Base-by-base conservation (phyloP, 2,329 filamentous ascomycete species). In the Botryosphaeria agaves region DNA sequence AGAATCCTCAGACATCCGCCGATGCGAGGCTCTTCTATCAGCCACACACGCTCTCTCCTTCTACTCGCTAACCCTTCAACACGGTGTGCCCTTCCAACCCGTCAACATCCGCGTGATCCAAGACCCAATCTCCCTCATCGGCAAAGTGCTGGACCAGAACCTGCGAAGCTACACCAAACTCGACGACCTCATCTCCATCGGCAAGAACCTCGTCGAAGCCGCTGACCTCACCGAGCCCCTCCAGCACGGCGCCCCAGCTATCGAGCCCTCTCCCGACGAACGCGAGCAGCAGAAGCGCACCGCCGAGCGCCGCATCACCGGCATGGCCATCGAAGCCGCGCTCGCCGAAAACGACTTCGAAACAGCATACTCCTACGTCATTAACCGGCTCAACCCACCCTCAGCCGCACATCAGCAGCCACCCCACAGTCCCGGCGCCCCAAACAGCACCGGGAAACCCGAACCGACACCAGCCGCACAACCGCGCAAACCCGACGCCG, bases 341-440 rank as follows among this genome's bases (percentile, higher is more conserved):
- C 61, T 89, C 1, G 62, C 64, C 7, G 79, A 85, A 45, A 74
- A 84, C 38, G 82, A 73, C 46, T 89, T 89, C 36, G 82, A 91
- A 47, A 89, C 81, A 0, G 81, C 81, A 7, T 89, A 87, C 48
- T 85, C 79, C 0, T 87, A 81, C 45, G 75, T 85, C 2, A 68
- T 82, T 28, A 83, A 73, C 44, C 69, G 76, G 14, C 60, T 89
- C 17, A 45, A 47, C 2, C 53, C 49, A 5, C 44, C 47, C 9
- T 31, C 36, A 4, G 37, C 39, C 4, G 40, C 45, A 1, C n/a
- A n/a, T n/a, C 42, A 42, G 16, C 37, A 42, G 14, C 34, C 38
- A 8, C 25, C 15, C 3, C 15, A 14, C 8, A 27, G 3, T 12
- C 25, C 25, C 9, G 11, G 4, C 11, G 41, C 47, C n/a, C 37